phyloP scores from a whole-genome alignment of 768 basidiomycete genomes.

The Cystobasidium tubakii region DNA sequence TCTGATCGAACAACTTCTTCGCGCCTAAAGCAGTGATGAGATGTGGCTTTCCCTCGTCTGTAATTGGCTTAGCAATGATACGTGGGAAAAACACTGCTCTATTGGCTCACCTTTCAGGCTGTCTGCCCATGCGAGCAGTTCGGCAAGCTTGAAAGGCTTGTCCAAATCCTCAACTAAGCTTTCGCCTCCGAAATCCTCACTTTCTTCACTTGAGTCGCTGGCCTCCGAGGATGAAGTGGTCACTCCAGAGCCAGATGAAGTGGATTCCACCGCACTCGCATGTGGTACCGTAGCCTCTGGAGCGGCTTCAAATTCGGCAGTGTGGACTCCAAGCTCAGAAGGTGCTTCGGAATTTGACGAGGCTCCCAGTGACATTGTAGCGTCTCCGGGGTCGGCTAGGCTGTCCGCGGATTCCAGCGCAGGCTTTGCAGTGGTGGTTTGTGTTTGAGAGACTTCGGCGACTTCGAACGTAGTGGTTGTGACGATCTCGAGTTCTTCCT shows the following conservation, averaged over 20 bases:
- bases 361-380: neutral
- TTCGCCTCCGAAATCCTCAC: constrained; percentile 4
- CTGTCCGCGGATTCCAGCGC: neutral
- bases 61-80: neutral
- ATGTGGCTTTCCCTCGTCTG: neutral
- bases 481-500: neutral
- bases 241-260: neutral
- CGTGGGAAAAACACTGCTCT: no score
- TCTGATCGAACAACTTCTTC: constrained; percentile 7
- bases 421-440: neutral
- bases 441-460: neutral
- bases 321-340: neutral
- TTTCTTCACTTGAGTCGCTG: neutral
- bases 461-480: neutral
- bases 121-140: neutral
- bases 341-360: neutral
- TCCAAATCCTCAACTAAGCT: neutral
- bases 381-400: neutral
- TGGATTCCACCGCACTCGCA: neutral
- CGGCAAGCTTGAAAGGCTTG: constrained; percentile 8
- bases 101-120: constrained; percentile 5
- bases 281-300: neutral
- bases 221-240: neutral
- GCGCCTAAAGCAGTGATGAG: neutral
- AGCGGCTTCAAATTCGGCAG: neutral